Base-by-base conservation (phyloP, 768 basidiomycete genomes). In the Kondoa subrosea region DNA sequence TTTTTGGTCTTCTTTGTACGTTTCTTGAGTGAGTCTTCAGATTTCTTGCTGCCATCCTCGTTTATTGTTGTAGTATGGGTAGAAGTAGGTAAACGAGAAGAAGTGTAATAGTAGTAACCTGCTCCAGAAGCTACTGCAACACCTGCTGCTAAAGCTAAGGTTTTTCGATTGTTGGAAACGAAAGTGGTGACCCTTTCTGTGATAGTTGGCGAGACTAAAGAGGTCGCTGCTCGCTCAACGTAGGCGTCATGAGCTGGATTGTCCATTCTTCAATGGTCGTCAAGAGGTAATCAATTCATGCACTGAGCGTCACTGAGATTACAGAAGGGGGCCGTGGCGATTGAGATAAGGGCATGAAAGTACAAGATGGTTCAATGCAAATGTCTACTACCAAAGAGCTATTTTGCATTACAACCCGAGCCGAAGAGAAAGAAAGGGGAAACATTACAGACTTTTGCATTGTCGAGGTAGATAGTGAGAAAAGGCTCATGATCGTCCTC, bases 81-180 rank as follows among this genome's bases (percentile, higher is more conserved):
- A 27, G 61, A 4, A 27, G 15, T 31, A 32, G 14, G 12, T 61
- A 68, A 29, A 21, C 40, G 40, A 50, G 40, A 50, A 50, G 64
- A 67, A 40, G 27, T 71, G 27, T 74, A 69, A 74, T 79, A 79
- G 60, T 78, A 68, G 78, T 87, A 87, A 77, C 89, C 91, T 33
- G 85, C 87, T 57, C 83, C 85, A 31, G 86, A 87, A 59, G 85
- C 87, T 26, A 83, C 84, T 50, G 86, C 88, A 69, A 86, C 78
- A 34, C 77, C 73, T 21, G 85, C 86, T 0, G 85, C 86, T 0
- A 86, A 87, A 0, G 87, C 81, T 26, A 90, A 76, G n/a, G 82
- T 83, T 68, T 84, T 84, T 80, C 84, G 88, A 79, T 93, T 84
- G 73, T 91, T 88, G 0, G 83, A 80, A 71, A 89, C 81, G 73